Conservation (phyloP, 768 basidiomycete species). For the Mycena leptocephala region DNA sequence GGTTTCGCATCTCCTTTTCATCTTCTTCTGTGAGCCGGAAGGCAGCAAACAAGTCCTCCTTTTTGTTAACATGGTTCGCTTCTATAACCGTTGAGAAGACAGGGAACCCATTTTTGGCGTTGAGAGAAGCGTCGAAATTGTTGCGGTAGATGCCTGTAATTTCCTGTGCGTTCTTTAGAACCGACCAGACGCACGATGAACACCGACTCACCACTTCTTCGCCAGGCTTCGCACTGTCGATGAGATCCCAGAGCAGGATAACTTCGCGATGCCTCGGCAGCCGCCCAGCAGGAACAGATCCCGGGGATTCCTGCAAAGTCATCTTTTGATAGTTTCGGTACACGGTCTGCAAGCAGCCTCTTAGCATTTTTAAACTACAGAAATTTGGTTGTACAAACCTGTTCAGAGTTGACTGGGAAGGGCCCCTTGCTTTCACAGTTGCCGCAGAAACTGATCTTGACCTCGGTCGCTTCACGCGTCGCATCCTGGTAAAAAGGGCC, state of each 20-base stretch:
- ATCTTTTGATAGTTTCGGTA: slow-evolving; percentile 99
- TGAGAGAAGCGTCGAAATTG: slow-evolving; percentile 98
- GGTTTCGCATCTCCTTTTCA: slow-evolving; percentile 89
- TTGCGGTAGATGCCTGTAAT: slow-evolving; percentile 98
- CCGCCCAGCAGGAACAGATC: slow-evolving; percentile 97
- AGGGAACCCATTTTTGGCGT: slow-evolving; percentile 99
- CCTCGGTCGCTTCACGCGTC: slow-evolving; percentile 76
- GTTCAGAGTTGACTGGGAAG: slow-evolving; percentile 96
- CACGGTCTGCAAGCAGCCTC: slow-evolving; percentile 76
- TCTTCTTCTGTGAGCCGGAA: slow-evolving; percentile 98
- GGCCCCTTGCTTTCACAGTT: slow-evolving; percentile 97
- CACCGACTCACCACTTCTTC: slow-evolving; percentile 89
- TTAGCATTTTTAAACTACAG: neutral
- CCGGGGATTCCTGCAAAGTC: slow-evolving; percentile 98
- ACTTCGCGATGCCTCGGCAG: slow-evolving; percentile 98
- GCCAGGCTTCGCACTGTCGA: slow-evolving; percentile 98
- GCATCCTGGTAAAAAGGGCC: slow-evolving; percentile 99
- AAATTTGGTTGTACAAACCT: slow-evolving; percentile 64
- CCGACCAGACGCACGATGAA: neutral
- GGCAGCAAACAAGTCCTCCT: slow-evolving; percentile 99
- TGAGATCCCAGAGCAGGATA: slow-evolving; percentile 96
- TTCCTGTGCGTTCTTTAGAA: slow-evolving; percentile 71
- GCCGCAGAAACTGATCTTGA: slow-evolving; percentile 94
- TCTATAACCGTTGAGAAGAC: slow-evolving; percentile 99
- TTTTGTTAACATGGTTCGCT: slow-evolving; percentile 99